A percentile compares a stretch with the other conserved stretches of the same genome.
Evolutionary conservation across 1,284 basidiomycete species (phyloP).

Genomic region (Chalciporus sp.): DNA sequence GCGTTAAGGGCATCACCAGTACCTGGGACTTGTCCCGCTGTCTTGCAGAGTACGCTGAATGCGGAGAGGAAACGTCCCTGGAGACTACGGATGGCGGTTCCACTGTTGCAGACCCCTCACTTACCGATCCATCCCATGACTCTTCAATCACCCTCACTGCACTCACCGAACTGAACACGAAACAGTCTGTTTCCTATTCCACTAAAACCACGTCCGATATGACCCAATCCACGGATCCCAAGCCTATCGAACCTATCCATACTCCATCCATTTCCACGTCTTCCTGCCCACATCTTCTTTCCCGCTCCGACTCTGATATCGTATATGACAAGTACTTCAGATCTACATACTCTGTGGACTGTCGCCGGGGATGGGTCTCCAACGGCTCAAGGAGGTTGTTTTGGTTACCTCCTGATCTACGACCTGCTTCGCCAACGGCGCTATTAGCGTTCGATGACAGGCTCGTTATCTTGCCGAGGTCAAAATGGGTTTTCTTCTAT

Average conservation of each 20-base stretch:
- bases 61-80: neutral
- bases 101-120: neutral
- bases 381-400: constrained; percentile 19
- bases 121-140: neutral
- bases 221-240: neutral
- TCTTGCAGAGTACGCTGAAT: constrained; percentile 10
- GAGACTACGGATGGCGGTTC: neutral
- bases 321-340: constrained; percentile 23
- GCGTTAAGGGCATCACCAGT: constrained; percentile 16
- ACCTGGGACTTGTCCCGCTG: constrained; percentile 22
- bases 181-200: neutral
- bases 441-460: constrained; percentile 14
- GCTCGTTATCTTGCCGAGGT: constrained; percentile 12
- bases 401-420: constrained; percentile 20
- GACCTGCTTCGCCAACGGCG: constrained; percentile 13
- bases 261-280: neutral
- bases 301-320: constrained; percentile 15
- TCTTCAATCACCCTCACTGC: neutral
- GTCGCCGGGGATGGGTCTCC: constrained; percentile 19
- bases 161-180: neutral
- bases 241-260: neutral
- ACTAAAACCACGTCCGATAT: neutral
- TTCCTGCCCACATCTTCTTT: constrained; percentile 17
- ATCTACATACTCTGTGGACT: constrained; percentile 17
- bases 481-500: constrained; percentile 7